Evolutionary conservation across 352 stramenopile species (phyloP), one percentile per base, ranked within the genome.

Genomic region (Pythium brachiatum): DNA sequence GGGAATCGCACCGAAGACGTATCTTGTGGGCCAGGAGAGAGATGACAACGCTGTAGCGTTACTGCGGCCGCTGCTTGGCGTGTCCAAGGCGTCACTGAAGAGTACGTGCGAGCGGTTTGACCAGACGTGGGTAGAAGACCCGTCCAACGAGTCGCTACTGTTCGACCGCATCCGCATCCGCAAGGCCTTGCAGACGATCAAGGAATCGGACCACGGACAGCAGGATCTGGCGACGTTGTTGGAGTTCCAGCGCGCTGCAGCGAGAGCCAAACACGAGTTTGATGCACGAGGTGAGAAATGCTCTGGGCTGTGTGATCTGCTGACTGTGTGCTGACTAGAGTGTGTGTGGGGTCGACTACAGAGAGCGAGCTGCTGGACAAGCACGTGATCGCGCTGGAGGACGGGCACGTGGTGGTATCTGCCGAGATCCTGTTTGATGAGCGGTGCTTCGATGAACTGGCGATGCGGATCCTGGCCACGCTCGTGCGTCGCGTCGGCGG

Each of bases 131-230:
- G 80, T 92, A 16, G 83, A 95, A 57, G 86, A 95, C 72, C 86
- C 84, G 20, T 89, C 78, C 5, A 95, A 95, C 54, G 76, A 94
- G 52, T 77, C 86, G 52, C 72, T 81, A 5, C 44, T 81, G 59
- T 95, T 87, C 53, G 86, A 95, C 53, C 81, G 86, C 29, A 83
- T 94, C 60, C 81, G 86, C 8, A 93, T 95, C 48, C 84, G 86
- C 32, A 88, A 94, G 77, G 84, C 89, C 57, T 39, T 74, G 1
- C 44, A 64, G 36, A 1, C 21, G 9, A 26, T 72, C 8, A 41
- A 62, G 23, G 5, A 59, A 2, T 8, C 39, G 3, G 1, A 16
- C 21, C 29, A 31, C 5, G 53, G 57, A 46, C 26, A 11, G 0
- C 12, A 58, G 44, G 38, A 53, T 12, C 29, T 62, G 4, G 48